Percentiles rank a stretch among this genome's conserved stretches.
Conservation (phyloP, 2,329 filamentous ascomycete genomes). For the Epichloe glyceriae region DNA sequence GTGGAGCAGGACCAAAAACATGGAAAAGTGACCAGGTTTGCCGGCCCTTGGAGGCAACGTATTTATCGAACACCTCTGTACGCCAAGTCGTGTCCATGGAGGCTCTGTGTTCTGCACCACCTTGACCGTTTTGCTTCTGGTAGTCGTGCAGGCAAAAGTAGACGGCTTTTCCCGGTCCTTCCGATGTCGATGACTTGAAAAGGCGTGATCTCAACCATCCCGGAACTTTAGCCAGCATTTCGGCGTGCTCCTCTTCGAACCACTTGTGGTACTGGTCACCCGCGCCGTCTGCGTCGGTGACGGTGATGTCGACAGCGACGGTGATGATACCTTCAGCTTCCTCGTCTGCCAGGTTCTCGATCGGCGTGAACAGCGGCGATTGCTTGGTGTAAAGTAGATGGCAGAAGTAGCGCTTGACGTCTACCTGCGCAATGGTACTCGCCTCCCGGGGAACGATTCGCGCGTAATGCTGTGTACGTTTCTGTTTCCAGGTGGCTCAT, state of each 20-base stretch:
- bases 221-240: constrained; percentile 57
- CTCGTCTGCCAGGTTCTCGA: constrained; percentile 46
- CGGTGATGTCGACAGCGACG: constrained; percentile 45
- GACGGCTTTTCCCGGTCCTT: constrained; percentile 35
- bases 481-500: constrained; percentile 58
- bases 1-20: constrained; percentile 61
- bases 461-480: constrained; percentile 54
- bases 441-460: constrained; percentile 43
- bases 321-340: constrained; percentile 48
- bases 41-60: constrained; percentile 42
- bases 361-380: constrained; percentile 40
- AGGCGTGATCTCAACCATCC: constrained; percentile 67
- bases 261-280: constrained; percentile 48
- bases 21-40: constrained; percentile 63
- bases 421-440: constrained; percentile 40
- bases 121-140: constrained; percentile 50
- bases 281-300: constrained; percentile 36
- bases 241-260: constrained; percentile 63
- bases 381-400: constrained; percentile 48
- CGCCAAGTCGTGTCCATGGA: constrained; percentile 50
- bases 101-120: constrained; percentile 49
- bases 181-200: constrained; percentile 54
- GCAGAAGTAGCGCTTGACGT: constrained; percentile 58
- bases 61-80: constrained; percentile 42
- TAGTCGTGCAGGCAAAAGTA: constrained; percentile 64